Evolutionary conservation across 2,329 filamentous ascomycete species (phyloP), one percentile per base, ranked within the genome.

Genomic region (Aphanoascus verrucosus): DNA sequence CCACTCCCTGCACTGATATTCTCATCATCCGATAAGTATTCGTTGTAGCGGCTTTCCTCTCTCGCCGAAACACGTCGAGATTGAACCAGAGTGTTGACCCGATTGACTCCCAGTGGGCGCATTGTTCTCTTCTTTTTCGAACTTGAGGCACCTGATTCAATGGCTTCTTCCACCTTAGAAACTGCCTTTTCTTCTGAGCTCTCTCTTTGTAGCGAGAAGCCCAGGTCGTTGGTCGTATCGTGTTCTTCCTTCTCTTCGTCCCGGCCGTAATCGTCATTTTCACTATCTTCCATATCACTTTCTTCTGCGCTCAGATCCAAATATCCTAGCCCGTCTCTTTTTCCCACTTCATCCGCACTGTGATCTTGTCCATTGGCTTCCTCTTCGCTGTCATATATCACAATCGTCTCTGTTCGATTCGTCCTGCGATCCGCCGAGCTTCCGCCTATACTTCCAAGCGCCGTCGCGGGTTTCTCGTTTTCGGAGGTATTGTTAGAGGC

Each of bases 21-120:
- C 32, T 67, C 65, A 38, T 67, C 65, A 35, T 69, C 66, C 56
- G 68, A 67, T 40, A 64, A 63, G 44, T 67, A 68, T 45, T 67
- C 64, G 44, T 63, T 61, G 5, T 59, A 52, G 5, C 50, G 50
- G 17, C 60, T 51, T 64, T 62, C 52, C 61, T 58, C 56, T 44
- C 59, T 54, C 12, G 55, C 58, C 15, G 58, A 59, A 2, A 42
- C 60, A 58, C 61, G 57, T 23, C 64, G 48, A 1, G 61, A 63
- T 17, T 69, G 58, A 5, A 67, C 61, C 17, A 70, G 55, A 11
- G 67, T 67, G 48, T 71, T 70, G 17, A 65, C 59, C 12, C 63
- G 62, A 6, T 66, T 60, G 2, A 63, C 46, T 32, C 63, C 67
- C 32, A 69, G 56, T 15, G 63, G 64, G 2, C 59, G 46, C 20